These are phyloP conservation scores for Ascosphaera acerosa DNA, from an alignment of 2,329 filamentous ascomycete species.

Conservation along the genomic window DNA sequence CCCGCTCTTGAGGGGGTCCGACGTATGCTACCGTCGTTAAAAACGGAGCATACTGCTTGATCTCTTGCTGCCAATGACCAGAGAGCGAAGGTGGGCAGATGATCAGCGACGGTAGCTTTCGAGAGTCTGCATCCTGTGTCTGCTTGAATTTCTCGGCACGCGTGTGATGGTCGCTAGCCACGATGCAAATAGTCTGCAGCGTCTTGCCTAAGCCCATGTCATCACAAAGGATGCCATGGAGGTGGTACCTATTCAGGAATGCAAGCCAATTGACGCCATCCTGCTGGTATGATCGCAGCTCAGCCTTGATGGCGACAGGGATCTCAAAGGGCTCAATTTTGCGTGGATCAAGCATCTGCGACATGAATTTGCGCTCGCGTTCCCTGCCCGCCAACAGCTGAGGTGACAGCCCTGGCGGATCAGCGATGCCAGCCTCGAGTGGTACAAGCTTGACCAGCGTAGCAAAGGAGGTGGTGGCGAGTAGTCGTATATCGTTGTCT, in stretches of 20 bases:
- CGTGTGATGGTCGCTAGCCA: constrained; percentile 89
- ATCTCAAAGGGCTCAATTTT: constrained; percentile 90
- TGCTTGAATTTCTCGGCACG: constrained; percentile 73
- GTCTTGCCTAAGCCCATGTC: constrained; percentile 99
- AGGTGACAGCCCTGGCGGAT: constrained; percentile 76
- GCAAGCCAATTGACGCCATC: constrained; percentile 97
- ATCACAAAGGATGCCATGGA: constrained; percentile 94
- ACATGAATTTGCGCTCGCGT: constrained; percentile 84
- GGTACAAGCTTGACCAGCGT: constrained; percentile 93
- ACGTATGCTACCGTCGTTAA: constrained; percentile 75
- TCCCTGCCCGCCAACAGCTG: constrained; percentile 76
- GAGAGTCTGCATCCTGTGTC: constrained; percentile 51
- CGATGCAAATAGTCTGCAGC: constrained; percentile 88
- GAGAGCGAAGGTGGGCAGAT: constrained; percentile 90
- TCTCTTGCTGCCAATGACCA: constrained; percentile 96
- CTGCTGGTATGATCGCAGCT: constrained; percentile 89
- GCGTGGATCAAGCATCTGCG: constrained; percentile 84
- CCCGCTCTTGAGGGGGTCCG: constrained; percentile 59
- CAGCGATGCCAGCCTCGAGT: constrained; percentile 87
- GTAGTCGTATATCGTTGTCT: constrained; percentile 77
- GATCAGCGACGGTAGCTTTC: constrained; percentile 69
- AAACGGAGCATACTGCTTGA: constrained; percentile 88
- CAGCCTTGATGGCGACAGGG: constrained; percentile 89
- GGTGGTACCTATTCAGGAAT: constrained; percentile 92
- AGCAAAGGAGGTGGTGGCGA: constrained; percentile 90